A percentile compares a stretch with the other conserved stretches of the same genome.
Evolutionary conservation across 345 rosid species (phyloP).

Genomic region (Aurinia saxatilis): DNA sequence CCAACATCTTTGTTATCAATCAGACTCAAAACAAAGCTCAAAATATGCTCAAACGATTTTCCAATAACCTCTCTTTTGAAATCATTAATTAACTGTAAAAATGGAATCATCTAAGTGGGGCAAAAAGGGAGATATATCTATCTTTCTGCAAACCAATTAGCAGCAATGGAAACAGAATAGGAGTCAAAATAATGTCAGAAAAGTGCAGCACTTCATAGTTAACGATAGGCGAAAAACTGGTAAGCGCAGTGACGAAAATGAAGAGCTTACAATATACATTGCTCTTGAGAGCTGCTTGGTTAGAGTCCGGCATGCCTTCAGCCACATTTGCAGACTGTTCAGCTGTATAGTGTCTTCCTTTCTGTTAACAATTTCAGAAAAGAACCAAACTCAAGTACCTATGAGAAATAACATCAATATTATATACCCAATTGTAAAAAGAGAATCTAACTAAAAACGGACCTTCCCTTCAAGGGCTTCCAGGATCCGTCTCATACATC

Average conservation of each 20-base stretch:
- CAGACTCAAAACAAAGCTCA: not conserved
- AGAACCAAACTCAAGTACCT: not conserved
- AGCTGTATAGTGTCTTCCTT: slow-evolving; percentile 71
- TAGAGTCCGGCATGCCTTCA: slow-evolving; percentile 74
- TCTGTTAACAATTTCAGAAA: slow-evolving; percentile 25
- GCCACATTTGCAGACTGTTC: slow-evolving; percentile 83
- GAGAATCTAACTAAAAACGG: not conserved
- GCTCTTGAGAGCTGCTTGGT: slow-evolving; percentile 60
- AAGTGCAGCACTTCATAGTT: too few relatives aligned
- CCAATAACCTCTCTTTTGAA: too few relatives aligned
- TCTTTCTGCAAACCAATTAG: too few relatives aligned
- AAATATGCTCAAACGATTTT: not conserved
- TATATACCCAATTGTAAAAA: not conserved
- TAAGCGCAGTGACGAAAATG: too few relatives aligned
- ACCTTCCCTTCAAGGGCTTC: slow-evolving; percentile 55
- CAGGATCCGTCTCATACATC: slow-evolving; percentile 51
- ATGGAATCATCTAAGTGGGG: too few relatives aligned
- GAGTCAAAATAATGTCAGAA: too few relatives aligned
- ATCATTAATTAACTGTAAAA: too few relatives aligned
- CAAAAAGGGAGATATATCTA: too few relatives aligned
- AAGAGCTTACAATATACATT: slow-evolving; percentile 61
- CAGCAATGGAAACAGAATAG: too few relatives aligned
- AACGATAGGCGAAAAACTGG: too few relatives aligned
- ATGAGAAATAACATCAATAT: not conserved
- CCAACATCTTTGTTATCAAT: not conserved